phyloP scores from a whole-genome alignment of 805 yeast species.

The Candida krabiensis region DNA sequence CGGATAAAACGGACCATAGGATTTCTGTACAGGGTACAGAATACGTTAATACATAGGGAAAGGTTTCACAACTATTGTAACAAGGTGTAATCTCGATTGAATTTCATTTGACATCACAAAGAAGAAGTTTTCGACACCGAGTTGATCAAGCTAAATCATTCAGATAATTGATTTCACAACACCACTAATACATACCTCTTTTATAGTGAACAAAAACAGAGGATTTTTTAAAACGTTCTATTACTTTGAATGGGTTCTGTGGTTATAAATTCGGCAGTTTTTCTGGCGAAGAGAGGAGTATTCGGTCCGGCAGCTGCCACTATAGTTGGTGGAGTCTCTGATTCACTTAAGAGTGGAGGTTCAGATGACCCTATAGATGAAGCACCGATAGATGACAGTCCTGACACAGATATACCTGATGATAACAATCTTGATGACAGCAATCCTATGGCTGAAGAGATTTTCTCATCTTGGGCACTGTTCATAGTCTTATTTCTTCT shows the following conservation, averaged over 20 bases:
- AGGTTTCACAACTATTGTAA: no score
- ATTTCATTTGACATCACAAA: no score
- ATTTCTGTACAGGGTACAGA: no score
- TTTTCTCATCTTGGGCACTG: constrained; percentile 96
- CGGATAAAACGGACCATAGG: no score
- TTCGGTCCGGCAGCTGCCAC: constrained; percentile 23
- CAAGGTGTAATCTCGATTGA: no score
- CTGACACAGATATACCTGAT: constrained; percentile 49
- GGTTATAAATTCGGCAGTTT: constrained; percentile 20
- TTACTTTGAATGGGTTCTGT: constrained; percentile 27
- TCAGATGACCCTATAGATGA: constrained; percentile 36
- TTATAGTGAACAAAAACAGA: no score
- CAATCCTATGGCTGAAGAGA: constrained; percentile 91
- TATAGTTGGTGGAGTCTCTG: constrained; percentile 6
- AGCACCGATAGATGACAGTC: constrained; percentile 37
- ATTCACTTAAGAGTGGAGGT: constrained; percentile 5
- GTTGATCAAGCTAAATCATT: no score
- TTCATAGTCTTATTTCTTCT: constrained; percentile 79
- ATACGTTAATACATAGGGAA: no score
- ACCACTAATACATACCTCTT: no score
- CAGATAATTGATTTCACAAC: no score
- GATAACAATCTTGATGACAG: constrained; percentile 52
- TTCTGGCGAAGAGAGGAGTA: constrained; percentile 24
- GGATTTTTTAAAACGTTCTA: no score
- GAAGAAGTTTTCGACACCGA: no score